phyloP scores from a whole-genome alignment of 202 grass and related monocot species.

The Schoenoplectus tabernaemontani region DNA sequence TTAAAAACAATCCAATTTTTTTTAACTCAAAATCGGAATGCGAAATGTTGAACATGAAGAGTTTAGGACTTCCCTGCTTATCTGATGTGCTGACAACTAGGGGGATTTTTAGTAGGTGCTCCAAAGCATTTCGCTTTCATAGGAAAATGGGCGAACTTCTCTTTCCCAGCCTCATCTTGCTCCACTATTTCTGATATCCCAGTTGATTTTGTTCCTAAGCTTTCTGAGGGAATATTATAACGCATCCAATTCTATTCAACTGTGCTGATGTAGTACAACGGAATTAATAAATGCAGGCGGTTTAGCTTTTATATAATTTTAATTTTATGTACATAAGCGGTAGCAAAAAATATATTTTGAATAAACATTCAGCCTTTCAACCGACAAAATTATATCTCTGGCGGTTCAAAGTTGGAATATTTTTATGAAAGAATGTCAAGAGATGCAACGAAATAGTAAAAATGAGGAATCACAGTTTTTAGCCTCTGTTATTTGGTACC shows the following conservation, averaged over 20 bases:
- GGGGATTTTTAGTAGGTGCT: not conserved
- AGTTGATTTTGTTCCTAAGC: not conserved
- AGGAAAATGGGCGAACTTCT: not conserved
- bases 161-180: not conserved
- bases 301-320: not conserved
- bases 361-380: not conserved
- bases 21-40: no score
- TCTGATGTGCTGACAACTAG: not conserved
- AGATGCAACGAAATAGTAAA: not conserved
- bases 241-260: not conserved
- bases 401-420: not conserved
- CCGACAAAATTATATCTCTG: not conserved
- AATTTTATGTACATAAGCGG: not conserved
- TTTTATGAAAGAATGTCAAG: not conserved
- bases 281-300: not conserved
- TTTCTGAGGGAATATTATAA: slow-evolving; percentile 1
- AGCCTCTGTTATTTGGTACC: no score
- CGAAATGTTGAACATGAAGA: no score
- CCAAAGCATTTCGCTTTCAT: not conserved
- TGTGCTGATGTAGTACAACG: not conserved
- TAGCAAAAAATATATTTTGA: not conserved
- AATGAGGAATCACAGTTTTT: not conserved
- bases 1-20: no score
- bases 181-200: not conserved
- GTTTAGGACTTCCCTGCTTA: not conserved